Conservation (phyloP, 2,329 filamentous ascomycete genomes). For the Penicillium sp. region DNA sequence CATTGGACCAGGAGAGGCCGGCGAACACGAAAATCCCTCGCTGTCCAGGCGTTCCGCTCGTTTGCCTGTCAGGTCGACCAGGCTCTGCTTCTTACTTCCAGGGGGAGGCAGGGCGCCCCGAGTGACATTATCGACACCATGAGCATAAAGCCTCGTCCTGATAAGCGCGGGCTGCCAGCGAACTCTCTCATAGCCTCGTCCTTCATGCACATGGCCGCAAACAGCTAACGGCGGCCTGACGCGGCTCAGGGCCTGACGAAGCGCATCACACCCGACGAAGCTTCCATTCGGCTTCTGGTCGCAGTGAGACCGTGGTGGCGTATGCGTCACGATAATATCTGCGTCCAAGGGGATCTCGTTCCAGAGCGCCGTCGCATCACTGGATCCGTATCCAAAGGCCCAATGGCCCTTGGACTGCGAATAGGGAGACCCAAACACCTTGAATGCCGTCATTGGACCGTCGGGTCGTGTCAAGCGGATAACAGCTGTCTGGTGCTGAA, state of each 20-base stretch:
- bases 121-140: conserved; percentile 12
- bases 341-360: conserved; percentile 47
- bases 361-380: conserved; percentile 47
- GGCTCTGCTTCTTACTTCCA: conserved; percentile 52
- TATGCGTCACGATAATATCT: conserved; percentile 56
- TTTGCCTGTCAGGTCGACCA: conserved; percentile 50
- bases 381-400: conserved; percentile 53
- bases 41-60: conserved; percentile 34
- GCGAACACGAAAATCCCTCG: conserved; percentile 16
- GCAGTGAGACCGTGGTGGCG: conserved; percentile 49
- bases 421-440: conserved; percentile 57
- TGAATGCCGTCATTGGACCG: conserved; percentile 49
- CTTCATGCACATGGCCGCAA: conserved; percentile 58
- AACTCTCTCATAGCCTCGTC: conserved; percentile 51
- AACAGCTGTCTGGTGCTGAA: conserved; percentile 47
- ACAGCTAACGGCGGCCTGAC: conserved; percentile 51
- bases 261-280: conserved; percentile 48
- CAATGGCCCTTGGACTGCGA: conserved; percentile 47
- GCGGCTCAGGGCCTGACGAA: conserved; percentile 44
- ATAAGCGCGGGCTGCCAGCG: conserved; percentile 38
- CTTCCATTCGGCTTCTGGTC: conserved; percentile 37
- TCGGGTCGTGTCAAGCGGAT: conserved; percentile 43
- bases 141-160: not conserved
- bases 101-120: conserved; percentile 36
- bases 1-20: not conserved